These are phyloP conservation scores for Chaetothyriales sp. DNA, from an alignment of 2,329 filamentous ascomycete genomes.

Conservation along the genomic window DNA sequence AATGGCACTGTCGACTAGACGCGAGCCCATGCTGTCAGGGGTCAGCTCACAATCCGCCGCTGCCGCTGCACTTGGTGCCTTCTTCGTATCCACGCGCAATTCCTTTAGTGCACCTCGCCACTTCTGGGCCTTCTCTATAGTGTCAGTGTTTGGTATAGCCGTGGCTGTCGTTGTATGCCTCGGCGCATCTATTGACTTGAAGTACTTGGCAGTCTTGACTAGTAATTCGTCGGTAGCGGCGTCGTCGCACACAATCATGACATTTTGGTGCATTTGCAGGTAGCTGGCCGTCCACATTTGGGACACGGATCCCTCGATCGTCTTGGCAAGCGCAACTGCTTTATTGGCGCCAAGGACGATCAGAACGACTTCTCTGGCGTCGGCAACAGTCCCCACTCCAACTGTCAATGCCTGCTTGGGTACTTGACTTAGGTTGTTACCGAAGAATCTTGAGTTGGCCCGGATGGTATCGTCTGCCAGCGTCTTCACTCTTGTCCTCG, in stretches of 20 bases:
- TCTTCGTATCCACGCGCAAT: conserved; percentile 33
- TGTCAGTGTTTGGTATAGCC: background rate
- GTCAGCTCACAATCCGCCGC: conserved; percentile 33
- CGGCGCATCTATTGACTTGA: conserved; percentile 57
- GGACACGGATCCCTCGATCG: conserved; percentile 68
- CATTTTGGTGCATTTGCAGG: conserved; percentile 66
- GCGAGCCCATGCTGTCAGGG: conserved; percentile 36
- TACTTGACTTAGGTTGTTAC: conserved; percentile 57
- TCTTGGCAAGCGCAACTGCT: conserved; percentile 62
- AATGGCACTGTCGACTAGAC: conserved; percentile 33
- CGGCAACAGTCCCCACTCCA: conserved; percentile 69
- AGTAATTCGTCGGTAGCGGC: conserved; percentile 61
- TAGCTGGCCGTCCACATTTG: conserved; percentile 85
- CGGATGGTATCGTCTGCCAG: conserved; percentile 76
- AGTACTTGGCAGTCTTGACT: conserved; percentile 62
- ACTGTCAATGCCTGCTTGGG: conserved; percentile 75
- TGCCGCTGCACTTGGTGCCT: conserved; percentile 21
- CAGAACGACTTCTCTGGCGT: conserved; percentile 67
- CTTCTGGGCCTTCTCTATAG: conserved; percentile 6
- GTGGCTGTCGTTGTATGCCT: conserved; percentile 30
- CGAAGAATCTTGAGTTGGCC: conserved; percentile 75
- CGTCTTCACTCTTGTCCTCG: conserved; percentile 72
- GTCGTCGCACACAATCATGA: conserved; percentile 72
- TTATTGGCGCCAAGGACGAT: conserved; percentile 75
- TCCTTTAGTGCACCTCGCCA: conserved; percentile 23